Conservation (phyloP, 129 eudicot genomes). For the Chrysanthemum seticuspe region DNA sequence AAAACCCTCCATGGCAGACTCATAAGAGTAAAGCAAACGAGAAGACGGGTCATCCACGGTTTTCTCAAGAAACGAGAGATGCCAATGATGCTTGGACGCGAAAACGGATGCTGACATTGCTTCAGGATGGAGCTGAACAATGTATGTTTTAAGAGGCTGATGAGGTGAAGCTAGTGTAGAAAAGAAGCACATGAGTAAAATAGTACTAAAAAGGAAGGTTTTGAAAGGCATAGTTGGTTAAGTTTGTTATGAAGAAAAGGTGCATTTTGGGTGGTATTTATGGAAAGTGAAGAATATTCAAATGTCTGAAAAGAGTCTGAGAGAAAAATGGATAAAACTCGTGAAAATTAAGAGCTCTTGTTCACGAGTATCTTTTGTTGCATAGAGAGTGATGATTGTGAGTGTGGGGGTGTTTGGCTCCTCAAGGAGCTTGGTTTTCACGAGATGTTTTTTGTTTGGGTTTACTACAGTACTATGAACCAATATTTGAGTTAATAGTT, state of each 20-base stretch:
- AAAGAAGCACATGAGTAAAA: slow-evolving; percentile 20
- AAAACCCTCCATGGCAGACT: slow-evolving; percentile 84
- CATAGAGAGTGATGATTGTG: slow-evolving; percentile 15
- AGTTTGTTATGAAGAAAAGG: neutral
- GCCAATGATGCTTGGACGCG: slow-evolving; percentile 71
- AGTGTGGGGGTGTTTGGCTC: neutral
- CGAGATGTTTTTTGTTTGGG: slow-evolving; percentile 45
- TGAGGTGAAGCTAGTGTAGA: slow-evolving; percentile 27
- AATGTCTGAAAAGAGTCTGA: slow-evolving; percentile 34
- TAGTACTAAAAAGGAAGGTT: slow-evolving; percentile 24
- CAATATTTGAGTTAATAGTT: neutral
- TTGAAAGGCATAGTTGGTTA: slow-evolving; percentile 40
- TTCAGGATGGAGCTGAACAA: slow-evolving; percentile 78
- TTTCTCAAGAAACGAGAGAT: slow-evolving; percentile 67
- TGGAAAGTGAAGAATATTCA: slow-evolving; percentile 28
- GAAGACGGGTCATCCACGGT: slow-evolving; percentile 48
- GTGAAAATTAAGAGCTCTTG: slow-evolving; percentile 69
- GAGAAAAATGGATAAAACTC: slow-evolving; percentile 53
- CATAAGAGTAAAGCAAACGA: slow-evolving; percentile 80
- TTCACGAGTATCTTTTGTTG: slow-evolving; percentile 46
- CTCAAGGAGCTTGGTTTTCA: slow-evolving; percentile 38
- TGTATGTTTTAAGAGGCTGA: slow-evolving; percentile 56
- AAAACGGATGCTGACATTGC: slow-evolving; percentile 37
- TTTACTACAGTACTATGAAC: slow-evolving; percentile 21
- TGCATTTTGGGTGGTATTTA: slow-evolving; percentile 52